These are phyloP conservation scores for Paralagenidium karlingii DNA, from an alignment of 352 stramenopile genomes.

Conservation along the genomic window DNA sequence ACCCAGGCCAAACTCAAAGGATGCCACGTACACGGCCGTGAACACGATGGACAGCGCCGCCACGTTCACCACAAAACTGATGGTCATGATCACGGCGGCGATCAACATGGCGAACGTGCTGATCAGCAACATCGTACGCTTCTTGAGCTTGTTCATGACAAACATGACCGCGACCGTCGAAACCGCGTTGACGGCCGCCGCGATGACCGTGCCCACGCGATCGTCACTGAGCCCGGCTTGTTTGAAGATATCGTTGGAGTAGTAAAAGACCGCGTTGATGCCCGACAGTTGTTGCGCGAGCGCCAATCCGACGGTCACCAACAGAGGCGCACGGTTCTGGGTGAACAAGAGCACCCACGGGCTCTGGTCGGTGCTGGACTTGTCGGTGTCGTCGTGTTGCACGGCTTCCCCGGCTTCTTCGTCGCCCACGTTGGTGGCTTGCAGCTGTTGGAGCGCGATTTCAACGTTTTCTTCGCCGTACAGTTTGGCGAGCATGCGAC, in stretches of 20 bases:
- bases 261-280: slow-evolving; percentile 44
- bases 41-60: slow-evolving; percentile 19
- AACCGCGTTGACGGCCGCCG: slow-evolving; percentile 33
- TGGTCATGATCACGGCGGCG: slow-evolving; percentile 28
- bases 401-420: neutral
- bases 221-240: slow-evolving; percentile 20
- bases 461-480: slow-evolving; percentile 17
- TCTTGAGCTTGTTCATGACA: slow-evolving; percentile 26
- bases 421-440: slow-evolving; percentile 4
- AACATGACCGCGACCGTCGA: slow-evolving; percentile 16
- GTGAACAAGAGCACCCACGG: neutral
- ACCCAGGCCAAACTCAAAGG: slow-evolving; percentile 32
- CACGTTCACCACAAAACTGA: slow-evolving; percentile 21
- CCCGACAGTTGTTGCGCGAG: slow-evolving; percentile 37
- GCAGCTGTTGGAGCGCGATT: slow-evolving; percentile 13
- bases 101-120: slow-evolving; percentile 26
- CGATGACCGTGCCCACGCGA: slow-evolving; percentile 22
- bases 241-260: slow-evolving; percentile 29
- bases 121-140: slow-evolving; percentile 34
- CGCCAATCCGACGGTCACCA: slow-evolving; percentile 23
- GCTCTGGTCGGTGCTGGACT: neutral
- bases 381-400: neutral
- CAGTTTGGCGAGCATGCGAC: slow-evolving; percentile 12
- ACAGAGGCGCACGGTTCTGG: slow-evolving; percentile 22
- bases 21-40: slow-evolving; percentile 24